Evolutionary conservation across 2,329 filamentous ascomycete species (phyloP), one percentile per base, ranked within the genome.

Genomic region (Lasiodiplodia citricola): DNA sequence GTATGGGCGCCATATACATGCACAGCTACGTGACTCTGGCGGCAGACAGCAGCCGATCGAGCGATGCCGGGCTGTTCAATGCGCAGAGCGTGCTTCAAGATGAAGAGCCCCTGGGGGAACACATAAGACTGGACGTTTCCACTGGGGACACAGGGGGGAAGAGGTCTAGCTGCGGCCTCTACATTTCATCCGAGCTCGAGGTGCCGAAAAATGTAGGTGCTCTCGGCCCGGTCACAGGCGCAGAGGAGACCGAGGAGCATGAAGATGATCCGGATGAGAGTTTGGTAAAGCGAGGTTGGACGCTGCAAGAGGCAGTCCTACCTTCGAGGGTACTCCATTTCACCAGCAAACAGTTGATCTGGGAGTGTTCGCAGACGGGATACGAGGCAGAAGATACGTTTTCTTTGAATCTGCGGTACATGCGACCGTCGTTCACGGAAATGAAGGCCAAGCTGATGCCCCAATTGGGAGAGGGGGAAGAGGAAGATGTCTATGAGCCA

Each of bases 271-370:
- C 18, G 18, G 58, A 63, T 25, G 10, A 28, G 25, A 63, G 37
- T 44, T 25, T 63, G 8, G 58, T 38, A 25, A 67, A 41, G 8
- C 72, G 78, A 21, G 74, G 75, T 18, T 80, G 78, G 78, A 72
- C 70, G 10, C 73, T 79, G 2, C 78, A 80, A 71, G 78, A 79
- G 62, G 75, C 77, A 11, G 73, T 80, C 0, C 78, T 80, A 18
- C 77, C 76, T 28, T 74, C 72, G 16, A 74, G 78, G 16, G 72
- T 78, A 68, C 72, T 80, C 18, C 75, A 78, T 38, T 69, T 78
- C 13, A 74, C 76, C 44, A 71, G 72, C 55, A 73, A 74, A 66
- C 78, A 80, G 62, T 71, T 79, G 70, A 78, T 79, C 71, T 80
- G 78, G 78, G 77, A 80, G 56, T 80, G 78, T 14, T 7, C 54